A percentile compares a stretch with the other conserved stretches of the same genome.
Conservation (phyloP, 2,329 filamentous ascomycete genomes). For the Alternaria ethzedia region DNA sequence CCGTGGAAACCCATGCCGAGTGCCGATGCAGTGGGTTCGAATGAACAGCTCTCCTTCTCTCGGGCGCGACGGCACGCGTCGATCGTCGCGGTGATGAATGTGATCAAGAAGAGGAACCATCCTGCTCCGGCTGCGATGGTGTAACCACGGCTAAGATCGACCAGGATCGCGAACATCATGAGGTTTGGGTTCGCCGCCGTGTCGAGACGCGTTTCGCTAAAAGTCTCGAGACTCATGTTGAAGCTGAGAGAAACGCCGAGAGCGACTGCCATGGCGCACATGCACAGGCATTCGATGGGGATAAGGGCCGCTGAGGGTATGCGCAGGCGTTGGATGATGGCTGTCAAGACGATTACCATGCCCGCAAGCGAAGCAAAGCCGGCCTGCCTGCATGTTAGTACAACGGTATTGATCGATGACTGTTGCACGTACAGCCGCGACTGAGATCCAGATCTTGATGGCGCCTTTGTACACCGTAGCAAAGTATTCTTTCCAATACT, state of each 20-base stretch:
- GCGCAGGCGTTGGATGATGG: conserved; percentile 18
- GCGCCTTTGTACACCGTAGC: conserved; percentile 12
- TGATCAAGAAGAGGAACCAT: conserved; percentile 21
- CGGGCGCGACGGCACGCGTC: conserved; percentile 19
- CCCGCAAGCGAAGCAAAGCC: conserved; percentile 26
- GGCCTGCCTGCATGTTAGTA: conserved; percentile 23
- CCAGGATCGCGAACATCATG: conserved; percentile 23
- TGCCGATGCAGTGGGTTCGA: conserved; percentile 40
- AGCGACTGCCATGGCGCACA: conserved; percentile 29
- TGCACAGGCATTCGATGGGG: conserved; percentile 30
- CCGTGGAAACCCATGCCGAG: conserved; percentile 34
- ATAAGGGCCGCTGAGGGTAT: conserved; percentile 27
- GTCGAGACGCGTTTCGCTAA: conserved; percentile 18
- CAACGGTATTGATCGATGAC: neutral
- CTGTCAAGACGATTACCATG: conserved; percentile 25
- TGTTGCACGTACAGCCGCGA: conserved; percentile 28
- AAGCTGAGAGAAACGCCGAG: conserved; percentile 32
- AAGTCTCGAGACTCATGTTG: conserved; percentile 18
- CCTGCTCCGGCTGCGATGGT: conserved; percentile 25
- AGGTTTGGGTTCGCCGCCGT: conserved; percentile 22
- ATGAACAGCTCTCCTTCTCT: conserved; percentile 32
- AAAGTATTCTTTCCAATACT: conserved; percentile 31
- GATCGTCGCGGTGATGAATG: conserved; percentile 24
- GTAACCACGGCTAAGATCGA: conserved; percentile 29
- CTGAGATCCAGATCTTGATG: conserved; percentile 32